Evolutionary conservation across 352 stramenopile genomes (phyloP).

Genomic region (Phytophthora uliginosa): DNA sequence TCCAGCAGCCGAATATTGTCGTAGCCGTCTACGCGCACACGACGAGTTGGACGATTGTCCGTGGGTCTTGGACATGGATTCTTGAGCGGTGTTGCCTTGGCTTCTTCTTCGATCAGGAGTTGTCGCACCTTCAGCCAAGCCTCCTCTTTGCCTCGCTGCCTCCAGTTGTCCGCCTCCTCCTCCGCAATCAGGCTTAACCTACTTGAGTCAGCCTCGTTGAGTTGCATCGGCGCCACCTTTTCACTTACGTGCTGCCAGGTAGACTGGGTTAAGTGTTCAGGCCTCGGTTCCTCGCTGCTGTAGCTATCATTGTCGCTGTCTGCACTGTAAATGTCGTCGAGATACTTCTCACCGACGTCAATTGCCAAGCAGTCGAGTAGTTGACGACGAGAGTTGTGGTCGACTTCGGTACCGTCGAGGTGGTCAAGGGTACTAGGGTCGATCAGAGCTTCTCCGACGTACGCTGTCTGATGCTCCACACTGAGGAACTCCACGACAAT

Average conservation of each 20-base stretch:
- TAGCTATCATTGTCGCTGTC: background rate
- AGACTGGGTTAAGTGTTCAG: background rate
- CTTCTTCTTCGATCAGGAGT: slow-evolving; percentile 2
- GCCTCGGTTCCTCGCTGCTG: background rate
- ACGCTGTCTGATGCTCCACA: background rate
- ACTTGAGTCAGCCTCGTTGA: background rate
- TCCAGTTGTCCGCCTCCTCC: background rate
- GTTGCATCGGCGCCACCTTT: background rate
- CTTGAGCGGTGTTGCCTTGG: background rate
- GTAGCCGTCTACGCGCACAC: background rate
- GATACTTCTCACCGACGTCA: background rate
- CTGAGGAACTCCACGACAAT: background rate
- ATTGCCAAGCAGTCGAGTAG: background rate
- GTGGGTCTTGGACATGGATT: background rate
- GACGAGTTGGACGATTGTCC: background rate
- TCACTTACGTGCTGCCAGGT: background rate
- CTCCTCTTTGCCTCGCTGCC: background rate
- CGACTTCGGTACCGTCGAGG: background rate
- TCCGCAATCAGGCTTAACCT: background rate
- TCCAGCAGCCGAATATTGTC: background rate
- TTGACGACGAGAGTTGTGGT: background rate
- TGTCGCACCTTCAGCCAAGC: background rate
- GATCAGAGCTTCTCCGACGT: background rate
- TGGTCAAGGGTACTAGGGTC: background rate
- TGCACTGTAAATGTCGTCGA: background rate